Percentiles rank a stretch among this genome's conserved stretches.
Conservation (phyloP, 768 basidiomycete genomes). For the Pisolithus orientalis region DNA sequence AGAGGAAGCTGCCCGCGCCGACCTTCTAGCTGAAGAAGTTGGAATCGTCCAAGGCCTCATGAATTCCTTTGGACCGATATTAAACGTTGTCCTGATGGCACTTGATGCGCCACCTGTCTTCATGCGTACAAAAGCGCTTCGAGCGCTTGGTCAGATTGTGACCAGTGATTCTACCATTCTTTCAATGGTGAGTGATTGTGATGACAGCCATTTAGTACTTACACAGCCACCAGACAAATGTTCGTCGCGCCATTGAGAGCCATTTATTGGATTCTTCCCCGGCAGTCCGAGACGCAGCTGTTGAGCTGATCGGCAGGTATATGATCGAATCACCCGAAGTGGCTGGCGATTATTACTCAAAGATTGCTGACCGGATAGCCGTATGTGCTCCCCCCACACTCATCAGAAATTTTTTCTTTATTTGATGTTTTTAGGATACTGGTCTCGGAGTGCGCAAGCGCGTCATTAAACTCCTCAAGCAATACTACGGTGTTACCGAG, state of each 20-base stretch:
- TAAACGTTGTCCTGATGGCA: conserved; percentile 70
- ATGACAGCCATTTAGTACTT: not conserved
- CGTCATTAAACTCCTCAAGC: conserved; percentile 89
- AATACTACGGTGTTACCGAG: conserved; percentile 64
- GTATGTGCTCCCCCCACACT: conserved; percentile 40
- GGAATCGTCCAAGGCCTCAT: conserved; percentile 71
- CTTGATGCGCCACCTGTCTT: conserved; percentile 85
- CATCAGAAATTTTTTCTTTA: not conserved
- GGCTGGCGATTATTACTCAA: conserved; percentile 83
- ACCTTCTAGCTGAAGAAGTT: conserved; percentile 67
- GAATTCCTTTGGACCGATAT: conserved; percentile 77
- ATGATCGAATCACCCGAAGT: conserved; percentile 85
- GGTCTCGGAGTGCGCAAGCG: conserved; percentile 91
- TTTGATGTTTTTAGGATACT: conserved; percentile 59
- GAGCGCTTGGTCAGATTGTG: conserved; percentile 84
- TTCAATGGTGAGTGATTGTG: conserved; percentile 46
- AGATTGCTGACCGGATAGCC: conserved; percentile 85
- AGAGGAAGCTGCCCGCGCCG: conserved; percentile 64
- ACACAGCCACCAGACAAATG: conserved; percentile 48
- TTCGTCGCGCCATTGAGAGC: conserved; percentile 81
- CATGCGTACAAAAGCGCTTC: conserved; percentile 90
- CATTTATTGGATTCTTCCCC: conserved; percentile 90
- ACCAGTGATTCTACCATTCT: conserved; percentile 84
- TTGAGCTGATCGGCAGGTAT: conserved; percentile 97
- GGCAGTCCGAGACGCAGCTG: conserved; percentile 92